These are phyloP conservation scores for Acer negundo DNA, from an alignment of 345 rosid species.

Conservation along the genomic window DNA sequence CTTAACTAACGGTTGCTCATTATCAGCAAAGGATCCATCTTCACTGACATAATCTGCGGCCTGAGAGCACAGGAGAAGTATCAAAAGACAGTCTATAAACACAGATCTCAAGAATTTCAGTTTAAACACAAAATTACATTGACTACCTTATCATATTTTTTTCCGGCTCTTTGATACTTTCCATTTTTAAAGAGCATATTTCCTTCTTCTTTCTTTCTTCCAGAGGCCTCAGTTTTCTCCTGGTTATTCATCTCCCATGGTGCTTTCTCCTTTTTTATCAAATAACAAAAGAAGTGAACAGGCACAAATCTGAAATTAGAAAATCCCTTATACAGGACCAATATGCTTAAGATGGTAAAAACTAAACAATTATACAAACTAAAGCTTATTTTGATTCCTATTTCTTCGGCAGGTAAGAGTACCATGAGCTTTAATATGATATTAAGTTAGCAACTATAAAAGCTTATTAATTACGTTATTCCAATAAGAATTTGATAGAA, in stretches of 20 bases:
- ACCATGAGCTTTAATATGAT: neutral
- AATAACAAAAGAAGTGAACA: neutral
- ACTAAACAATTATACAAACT: neutral
- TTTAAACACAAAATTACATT: neutral
- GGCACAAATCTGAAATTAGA: neutral
- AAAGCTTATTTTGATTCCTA: neutral
- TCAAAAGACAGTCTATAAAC: neutral
- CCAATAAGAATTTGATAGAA: neutral
- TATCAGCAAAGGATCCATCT: slow-evolving; percentile 46
- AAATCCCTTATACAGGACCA: neutral
- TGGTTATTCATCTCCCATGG: slow-evolving; percentile 51
- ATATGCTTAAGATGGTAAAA: neutral
- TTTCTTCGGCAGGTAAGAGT: neutral
- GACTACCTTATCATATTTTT: slow-evolving; percentile 60
- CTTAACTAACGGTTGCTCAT: slow-evolving; percentile 44
- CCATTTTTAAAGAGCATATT: slow-evolving; percentile 53
- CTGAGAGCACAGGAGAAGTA: slow-evolving; percentile 27
- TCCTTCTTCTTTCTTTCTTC: slow-evolving; percentile 58
- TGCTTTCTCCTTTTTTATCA: slow-evolving; percentile 37
- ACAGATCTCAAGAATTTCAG: neutral
- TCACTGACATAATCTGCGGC: slow-evolving; percentile 52
- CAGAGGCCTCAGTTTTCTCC: slow-evolving; percentile 53
- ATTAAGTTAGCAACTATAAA: neutral
- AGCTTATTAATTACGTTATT: neutral
- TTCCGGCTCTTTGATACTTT: slow-evolving; percentile 51